Evolutionary conservation across 1,284 basidiomycete genomes (phyloP), one percentile per base, ranked within the genome.

Genomic region (Sphaerobolus stellatus): DNA sequence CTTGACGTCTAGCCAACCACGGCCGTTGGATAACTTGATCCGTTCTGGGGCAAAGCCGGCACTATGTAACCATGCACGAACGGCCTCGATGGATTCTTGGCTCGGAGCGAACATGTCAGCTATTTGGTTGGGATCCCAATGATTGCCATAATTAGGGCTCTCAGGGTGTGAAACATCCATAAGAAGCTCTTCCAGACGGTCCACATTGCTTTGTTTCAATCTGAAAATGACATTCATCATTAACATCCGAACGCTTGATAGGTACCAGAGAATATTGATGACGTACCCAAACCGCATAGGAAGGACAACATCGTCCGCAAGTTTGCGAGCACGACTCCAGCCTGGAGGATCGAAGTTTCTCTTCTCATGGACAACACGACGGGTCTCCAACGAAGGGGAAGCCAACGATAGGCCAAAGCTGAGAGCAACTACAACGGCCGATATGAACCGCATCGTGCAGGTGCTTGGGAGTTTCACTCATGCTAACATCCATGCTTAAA

Each of bases 1-100:
- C 27, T 68, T 63, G 18, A 78, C 61, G 48, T 74, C 65, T 48
- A 80, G 61, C 78, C 77, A 80, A 13, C 71, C 71, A 56, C 69
- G 69, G 62, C 64, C 71, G 14, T 56, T 28, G 6, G 62, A 68
- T 49, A 74, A 54, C 4, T 58, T 61, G 30, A 76, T 59, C 18
- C 72, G 67, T 14, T 67, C 57, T 5, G 50, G 49, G 13, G 59
- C 54, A 40, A 78, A 61, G 2, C 76, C 76, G 2, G 61, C 63
- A 13, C 61, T 60, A n/a, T 59, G 50, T 7, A 79, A 67, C 77
- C 79, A 79, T 2, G 59, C 59, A 28, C 61, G 62, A 30, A 79
- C 76, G 0, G 65, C 59, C 1, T 60, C 59, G 47, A 76, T 56
- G 0, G 75, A 68, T 51, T 71, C 68, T 14, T 66, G 58, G 47